These are phyloP conservation scores for Rhizopogon vesiculosus DNA, from an alignment of 768 basidiomycete genomes.

Conservation along the genomic window DNA sequence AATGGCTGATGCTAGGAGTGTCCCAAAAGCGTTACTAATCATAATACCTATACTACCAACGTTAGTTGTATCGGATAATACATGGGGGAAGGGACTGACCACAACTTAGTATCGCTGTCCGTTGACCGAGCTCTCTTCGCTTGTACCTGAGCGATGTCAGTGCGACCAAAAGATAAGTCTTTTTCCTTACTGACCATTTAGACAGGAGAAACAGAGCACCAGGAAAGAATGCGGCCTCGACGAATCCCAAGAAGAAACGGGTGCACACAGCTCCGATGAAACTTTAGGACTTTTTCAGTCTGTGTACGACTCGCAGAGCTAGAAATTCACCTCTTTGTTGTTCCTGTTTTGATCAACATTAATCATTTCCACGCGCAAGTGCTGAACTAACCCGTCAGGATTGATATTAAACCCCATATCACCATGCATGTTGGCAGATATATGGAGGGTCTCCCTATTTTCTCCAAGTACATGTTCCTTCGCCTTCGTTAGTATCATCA, in stretches of 20 bases:
- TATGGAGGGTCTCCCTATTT: conserved; percentile 62
- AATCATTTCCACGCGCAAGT: background rate
- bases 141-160: conserved; percentile 63
- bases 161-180: conserved; percentile 36
- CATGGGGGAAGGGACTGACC: conserved; percentile 17
- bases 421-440: conserved; percentile 67
- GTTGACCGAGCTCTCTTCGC: conserved; percentile 61
- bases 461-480: conserved; percentile 69
- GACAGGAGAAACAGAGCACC: conserved; percentile 43
- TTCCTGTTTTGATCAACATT: conserved; percentile 22
- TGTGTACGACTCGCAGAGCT: background rate
- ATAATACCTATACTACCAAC: conserved; percentile 37
- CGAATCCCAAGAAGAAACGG: conserved; percentile 74
- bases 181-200: conserved; percentile 28
- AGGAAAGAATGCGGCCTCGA: conserved; percentile 71
- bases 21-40: conserved; percentile 79
- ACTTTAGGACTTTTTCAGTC: conserved; percentile 25
- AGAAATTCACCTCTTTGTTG: conserved; percentile 32
- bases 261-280: conserved; percentile 63
- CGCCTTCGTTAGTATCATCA: background rate
- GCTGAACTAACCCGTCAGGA: conserved; percentile 40
- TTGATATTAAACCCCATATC: conserved; percentile 63
- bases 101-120: conserved; percentile 64
- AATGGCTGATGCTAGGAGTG: conserved; percentile 73
- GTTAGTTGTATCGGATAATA: background rate